These are phyloP conservation scores for Metschnikowia lochheadii DNA, from an alignment of 805 yeast genomes.

Conservation along the genomic window DNA sequence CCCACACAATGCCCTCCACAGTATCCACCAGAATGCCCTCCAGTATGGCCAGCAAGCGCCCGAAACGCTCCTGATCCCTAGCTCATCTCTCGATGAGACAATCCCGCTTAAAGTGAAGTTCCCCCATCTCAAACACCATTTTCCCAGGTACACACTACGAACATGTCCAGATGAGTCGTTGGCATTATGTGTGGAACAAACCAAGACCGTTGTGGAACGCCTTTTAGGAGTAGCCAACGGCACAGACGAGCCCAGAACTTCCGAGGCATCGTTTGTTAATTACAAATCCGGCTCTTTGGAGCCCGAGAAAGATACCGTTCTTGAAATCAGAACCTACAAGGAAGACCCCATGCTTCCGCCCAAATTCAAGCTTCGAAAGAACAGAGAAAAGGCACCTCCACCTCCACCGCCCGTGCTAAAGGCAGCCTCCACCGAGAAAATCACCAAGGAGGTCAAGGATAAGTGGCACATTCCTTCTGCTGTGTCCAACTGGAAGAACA, in stretches of 20 bases:
- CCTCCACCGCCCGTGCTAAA: constrained; percentile 63
- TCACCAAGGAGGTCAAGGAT: constrained; percentile 68
- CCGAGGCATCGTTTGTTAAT: constrained; percentile 16
- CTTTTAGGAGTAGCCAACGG: constrained; percentile 42
- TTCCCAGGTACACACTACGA: constrained; percentile 38
- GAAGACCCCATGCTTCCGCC: constrained; percentile 88
- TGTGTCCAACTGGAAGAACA: constrained; percentile 93
- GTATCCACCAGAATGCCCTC: constrained; percentile 43
- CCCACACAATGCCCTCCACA: constrained; percentile 14
- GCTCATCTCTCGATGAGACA: constrained; percentile 38
- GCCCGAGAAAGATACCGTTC: constrained; percentile 22
- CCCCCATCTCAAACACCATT: constrained; percentile 37
- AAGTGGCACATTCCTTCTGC: constrained; percentile 89
- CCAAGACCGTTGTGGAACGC: constrained; percentile 52
- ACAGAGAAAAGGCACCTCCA: constrained; percentile 59
- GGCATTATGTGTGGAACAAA: constrained; percentile 46
- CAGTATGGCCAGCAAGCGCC: constrained; percentile 32
- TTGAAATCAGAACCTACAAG: constrained; percentile 63
- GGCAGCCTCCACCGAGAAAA: constrained; percentile 46
- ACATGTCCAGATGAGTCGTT: constrained; percentile 43
- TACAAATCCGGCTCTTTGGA: constrained; percentile 17
- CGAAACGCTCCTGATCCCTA: constrained; percentile 10
- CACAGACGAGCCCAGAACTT: constrained; percentile 13
- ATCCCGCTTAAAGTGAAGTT: constrained; percentile 50
- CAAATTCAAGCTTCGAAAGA: constrained; percentile 65